Evolutionary conservation across 1,139 yeast species (phyloP).

Genomic region (Hansenula sp.): DNA sequence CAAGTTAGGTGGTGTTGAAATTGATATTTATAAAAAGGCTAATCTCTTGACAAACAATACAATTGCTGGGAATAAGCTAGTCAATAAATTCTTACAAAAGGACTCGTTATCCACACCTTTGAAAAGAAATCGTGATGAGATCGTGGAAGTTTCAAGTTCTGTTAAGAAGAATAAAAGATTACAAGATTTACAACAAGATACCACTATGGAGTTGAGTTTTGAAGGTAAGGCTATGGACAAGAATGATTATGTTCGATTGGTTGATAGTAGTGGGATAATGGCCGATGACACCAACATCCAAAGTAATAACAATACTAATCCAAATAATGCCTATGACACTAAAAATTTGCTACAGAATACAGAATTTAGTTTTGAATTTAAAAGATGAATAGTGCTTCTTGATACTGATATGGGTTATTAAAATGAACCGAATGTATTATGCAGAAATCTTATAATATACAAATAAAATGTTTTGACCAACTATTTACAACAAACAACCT

Average conservation of each 20-base stretch:
- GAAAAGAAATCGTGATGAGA: constrained; percentile 24
- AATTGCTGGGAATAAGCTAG: constrained; percentile 4
- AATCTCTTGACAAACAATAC: not conserved
- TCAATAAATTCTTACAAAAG: constrained; percentile 16
- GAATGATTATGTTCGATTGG: constrained; percentile 34
- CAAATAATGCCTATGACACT: constrained; percentile 13
- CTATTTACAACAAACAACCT: not conserved
- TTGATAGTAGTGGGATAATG: constrained; percentile 23
- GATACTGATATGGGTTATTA: not conserved
- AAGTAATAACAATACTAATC: not conserved
- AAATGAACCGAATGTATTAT: too few relatives aligned
- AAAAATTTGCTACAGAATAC: constrained; percentile 18
- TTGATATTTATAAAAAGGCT: constrained; percentile 6
- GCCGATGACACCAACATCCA: constrained; percentile 15
- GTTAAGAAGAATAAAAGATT: constrained; percentile 23
- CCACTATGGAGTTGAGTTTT: constrained; percentile 33
- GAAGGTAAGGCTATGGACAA: constrained; percentile 40
- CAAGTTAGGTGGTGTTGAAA: constrained; percentile 12
- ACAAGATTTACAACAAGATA: constrained; percentile 14
- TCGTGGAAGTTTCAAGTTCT: constrained; percentile 18
- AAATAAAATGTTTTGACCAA: not conserved
- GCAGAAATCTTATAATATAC: not conserved
- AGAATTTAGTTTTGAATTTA: constrained; percentile 18
- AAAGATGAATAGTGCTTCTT: constrained; percentile 3
- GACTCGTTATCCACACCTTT: constrained; percentile 15